Base-by-base conservation (phyloP, 805 yeast species). In the Yarrowia sp. region DNA sequence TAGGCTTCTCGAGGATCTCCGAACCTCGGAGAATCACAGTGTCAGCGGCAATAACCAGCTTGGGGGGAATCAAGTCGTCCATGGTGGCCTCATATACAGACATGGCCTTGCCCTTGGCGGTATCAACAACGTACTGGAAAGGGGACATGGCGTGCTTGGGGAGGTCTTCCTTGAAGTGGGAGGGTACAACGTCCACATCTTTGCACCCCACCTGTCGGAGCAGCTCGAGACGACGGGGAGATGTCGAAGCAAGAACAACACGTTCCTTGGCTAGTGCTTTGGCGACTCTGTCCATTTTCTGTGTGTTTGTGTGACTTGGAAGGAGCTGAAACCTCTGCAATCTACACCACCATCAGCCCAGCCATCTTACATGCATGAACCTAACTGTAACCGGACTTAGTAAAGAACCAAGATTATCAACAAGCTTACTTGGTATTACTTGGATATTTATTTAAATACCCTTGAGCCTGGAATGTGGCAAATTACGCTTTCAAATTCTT, bases 181-280 rank as follows among this genome's bases (percentile, higher is more conserved):
- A 90, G 19, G 87, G 85, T 14, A 84, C 76, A 0, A 89, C 79
- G 33, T 76, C 77, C 13, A 80, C 71, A 47, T 78, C 70, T 15
- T 69, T 71, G 50, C 72, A 56, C 2, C 81, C 82, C 17, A 80
- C 70, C 64, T 78, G 70, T 71, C 88, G 86, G 36, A 95, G 73
- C n/a, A 95, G 88, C 68, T 90, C 91, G 66, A 80, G 77, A 68
- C 99, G 79, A 69, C 97, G 82, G 2, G 96, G 94, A 0, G 98
- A 93, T 0, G 90, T 84, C 2, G 97, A 91, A 0, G 97, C 97
- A 8, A 94, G 81, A 6, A 91, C 79, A 33, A 93, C 73, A 30
- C 73, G 73, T 34, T 73, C 74, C 30, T 68, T 70, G 20, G 46
- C 49, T 24, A 70, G 63, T n/a, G 64, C 66, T 24, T 42, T 47